These are phyloP conservation scores for Tylopilus sp. DNA, from an alignment of 768 basidiomycete genomes.

Conservation along the genomic window DNA sequence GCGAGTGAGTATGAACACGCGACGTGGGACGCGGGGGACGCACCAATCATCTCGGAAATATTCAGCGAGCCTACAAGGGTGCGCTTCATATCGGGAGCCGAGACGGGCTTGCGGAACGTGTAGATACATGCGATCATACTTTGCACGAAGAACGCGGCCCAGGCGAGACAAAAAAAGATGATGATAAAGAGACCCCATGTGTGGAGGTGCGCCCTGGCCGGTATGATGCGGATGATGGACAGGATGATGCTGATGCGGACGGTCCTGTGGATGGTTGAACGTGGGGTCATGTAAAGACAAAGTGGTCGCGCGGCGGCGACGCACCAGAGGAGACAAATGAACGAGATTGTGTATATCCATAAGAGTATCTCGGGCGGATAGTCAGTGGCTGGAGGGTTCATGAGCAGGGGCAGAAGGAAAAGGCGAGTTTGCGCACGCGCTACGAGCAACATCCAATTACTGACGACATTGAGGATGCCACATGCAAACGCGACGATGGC, in stretches of 20 bases:
- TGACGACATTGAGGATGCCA: constrained; percentile 1
- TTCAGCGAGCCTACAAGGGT: not conserved
- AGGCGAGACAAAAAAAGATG: constrained; percentile 7
- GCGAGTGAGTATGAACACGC: not conserved
- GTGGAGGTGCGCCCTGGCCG: constrained; percentile 8
- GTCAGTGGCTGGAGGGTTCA: not conserved
- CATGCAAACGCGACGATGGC: constrained; percentile 15
- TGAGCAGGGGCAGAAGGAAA: not conserved
- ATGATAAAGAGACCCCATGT: constrained; percentile 5
- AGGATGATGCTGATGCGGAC: constrained; percentile 21
- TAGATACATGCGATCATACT: constrained; percentile 4
- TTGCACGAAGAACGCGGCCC: not conserved
- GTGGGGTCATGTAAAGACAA: not conserved
- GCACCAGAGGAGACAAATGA: constrained; percentile 5
- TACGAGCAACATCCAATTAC: constrained; percentile 9
- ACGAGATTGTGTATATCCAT: constrained; percentile 16
- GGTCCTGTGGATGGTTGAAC: constrained; percentile 5
- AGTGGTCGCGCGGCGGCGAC: too few species aligned
- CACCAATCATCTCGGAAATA: constrained; percentile 8
- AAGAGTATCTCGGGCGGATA: not conserved
- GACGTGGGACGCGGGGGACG: not conserved
- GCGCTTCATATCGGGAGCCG: not conserved
- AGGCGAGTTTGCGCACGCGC: constrained; percentile 2
- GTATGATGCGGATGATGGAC: constrained; percentile 19
- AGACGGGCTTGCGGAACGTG: not conserved